Conservation (phyloP, 1,139 yeast genomes). For the Suhomyces bolitotheri region DNA sequence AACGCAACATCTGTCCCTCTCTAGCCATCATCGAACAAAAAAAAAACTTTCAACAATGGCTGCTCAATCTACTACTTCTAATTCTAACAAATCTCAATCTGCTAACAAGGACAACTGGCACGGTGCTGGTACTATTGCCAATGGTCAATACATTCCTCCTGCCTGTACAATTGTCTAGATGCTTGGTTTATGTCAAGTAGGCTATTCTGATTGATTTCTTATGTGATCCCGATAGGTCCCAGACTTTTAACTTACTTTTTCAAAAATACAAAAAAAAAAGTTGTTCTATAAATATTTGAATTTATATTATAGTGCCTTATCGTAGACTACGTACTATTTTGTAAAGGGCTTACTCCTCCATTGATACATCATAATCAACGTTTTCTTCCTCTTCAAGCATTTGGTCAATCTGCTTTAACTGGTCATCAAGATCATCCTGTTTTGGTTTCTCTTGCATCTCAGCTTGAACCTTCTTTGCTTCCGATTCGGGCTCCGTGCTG, state of each 20-base stretch:
- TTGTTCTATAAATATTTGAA: background rate
- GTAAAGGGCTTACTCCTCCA: slow-evolving; percentile 14
- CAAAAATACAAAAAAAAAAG: background rate
- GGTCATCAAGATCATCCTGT: slow-evolving; percentile 19
- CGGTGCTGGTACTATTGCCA: slow-evolving; percentile 1
- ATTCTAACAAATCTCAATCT: slow-evolving; percentile 6
- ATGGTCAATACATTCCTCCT: slow-evolving; percentile 2
- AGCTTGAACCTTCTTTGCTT: slow-evolving; percentile 8
- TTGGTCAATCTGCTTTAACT: slow-evolving; percentile 35
- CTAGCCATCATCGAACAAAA: background rate
- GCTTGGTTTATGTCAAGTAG: background rate
- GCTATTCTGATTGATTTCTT: background rate
- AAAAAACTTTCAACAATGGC: slow-evolving; percentile 3
- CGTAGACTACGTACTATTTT: no score
- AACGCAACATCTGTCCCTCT: no score
- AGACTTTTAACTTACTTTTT: background rate
- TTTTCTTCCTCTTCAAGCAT: slow-evolving; percentile 43
- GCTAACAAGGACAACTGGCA: slow-evolving; percentile 11
- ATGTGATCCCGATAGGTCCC: background rate
- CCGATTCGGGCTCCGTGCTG: no score
- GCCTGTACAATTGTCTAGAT: slow-evolving; percentile 5
- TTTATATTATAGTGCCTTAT: no score
- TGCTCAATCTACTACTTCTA: slow-evolving; percentile 8
- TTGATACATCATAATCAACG: slow-evolving; percentile 39
- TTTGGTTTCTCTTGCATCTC: slow-evolving; percentile 6